Base-by-base conservation (phyloP, 208 protist species). In the Trypanosoma brucei region DNA sequence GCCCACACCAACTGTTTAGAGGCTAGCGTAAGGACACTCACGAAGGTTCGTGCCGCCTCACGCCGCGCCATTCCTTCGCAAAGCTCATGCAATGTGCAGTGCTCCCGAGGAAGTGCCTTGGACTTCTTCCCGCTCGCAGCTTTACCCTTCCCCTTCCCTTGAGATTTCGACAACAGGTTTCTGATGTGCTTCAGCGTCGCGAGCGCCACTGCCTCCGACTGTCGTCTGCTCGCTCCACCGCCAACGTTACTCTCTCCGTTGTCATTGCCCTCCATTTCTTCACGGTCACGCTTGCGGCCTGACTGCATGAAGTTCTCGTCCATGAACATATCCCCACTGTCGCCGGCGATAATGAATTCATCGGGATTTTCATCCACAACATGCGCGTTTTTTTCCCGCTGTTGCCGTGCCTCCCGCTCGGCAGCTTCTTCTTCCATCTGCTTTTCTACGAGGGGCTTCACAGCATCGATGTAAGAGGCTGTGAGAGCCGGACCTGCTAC, bases 31-130 rank as follows among this genome's bases (percentile, higher is more conserved):
- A 95, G 69, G 9, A 95, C 57, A 62, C 91, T 86, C 37, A 91
- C 89, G 70, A 95, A 95, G 5, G 78, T 58, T 0, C 86, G 78
- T 1, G 89, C 89, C 11, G 81, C 86, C 34, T 91, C 84, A 8
- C 82, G 81, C 5, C 84, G 78, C 44, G 67, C 75, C 53, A 92
- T 63, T 30, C 65, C 76, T 14, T 62, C 40, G 62, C 76, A 79
- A 6, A 92, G 59, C 2, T 78, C 75, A 7, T 73, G 64, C 48
- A 94, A 57, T 40, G 62, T 38, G 65, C 84, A 90, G 9, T n/a
- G 5, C 33, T 64, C 65, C 9, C 68, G 49, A 62, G 56, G 44
- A 22, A 36, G 13, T 36, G 33, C 48, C 8, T n/a, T 59, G 7
- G 59, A 22, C 14, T 7, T 33, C 0, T 42, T 35, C 11, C 59